A percentile compares a stretch with the other conserved stretches of the same genome.
phyloP scores from a whole-genome alignment of 169 alveolate species.

The Cryptosporidium viatorum region DNA sequence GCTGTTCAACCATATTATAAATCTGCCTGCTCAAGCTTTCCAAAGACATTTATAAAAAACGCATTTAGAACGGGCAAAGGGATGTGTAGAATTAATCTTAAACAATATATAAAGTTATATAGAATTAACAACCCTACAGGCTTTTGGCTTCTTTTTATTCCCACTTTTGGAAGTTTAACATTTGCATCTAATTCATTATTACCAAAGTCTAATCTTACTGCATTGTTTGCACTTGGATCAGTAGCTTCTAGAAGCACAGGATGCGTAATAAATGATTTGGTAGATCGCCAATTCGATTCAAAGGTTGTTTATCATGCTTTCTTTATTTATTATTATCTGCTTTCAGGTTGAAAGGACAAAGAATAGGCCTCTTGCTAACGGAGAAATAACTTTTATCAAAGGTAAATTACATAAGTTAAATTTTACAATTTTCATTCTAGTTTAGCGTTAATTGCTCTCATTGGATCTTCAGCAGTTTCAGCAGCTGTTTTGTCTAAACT shows the following conservation, averaged over 20 bases:
- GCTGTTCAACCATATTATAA: background rate
- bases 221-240: constrained; percentile 67
- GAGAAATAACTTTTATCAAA: constrained; percentile 80
- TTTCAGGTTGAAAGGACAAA: constrained; percentile 92
- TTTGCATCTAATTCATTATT: background rate
- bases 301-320: constrained; percentile 4
- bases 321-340: background rate
- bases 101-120: background rate
- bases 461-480: constrained; percentile 80
- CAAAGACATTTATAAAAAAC: background rate
- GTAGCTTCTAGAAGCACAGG: constrained; percentile 75
- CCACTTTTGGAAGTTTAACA: background rate
- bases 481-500: constrained; percentile 75
- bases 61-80: background rate
- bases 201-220: background rate
- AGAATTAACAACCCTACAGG: background rate
- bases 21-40: background rate
- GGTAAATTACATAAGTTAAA: constrained; percentile 21
- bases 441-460: constrained; percentile 37
- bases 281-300: constrained; percentile 82
- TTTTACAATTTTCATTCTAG: constrained; percentile 60
- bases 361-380: constrained; percentile 93
- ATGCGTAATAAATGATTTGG: constrained; percentile 87
- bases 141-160: constrained; percentile 17
- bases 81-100: background rate